Evolutionary conservation across 306 rosid species (phyloP).

Genomic region (Trifolium repens): DNA sequence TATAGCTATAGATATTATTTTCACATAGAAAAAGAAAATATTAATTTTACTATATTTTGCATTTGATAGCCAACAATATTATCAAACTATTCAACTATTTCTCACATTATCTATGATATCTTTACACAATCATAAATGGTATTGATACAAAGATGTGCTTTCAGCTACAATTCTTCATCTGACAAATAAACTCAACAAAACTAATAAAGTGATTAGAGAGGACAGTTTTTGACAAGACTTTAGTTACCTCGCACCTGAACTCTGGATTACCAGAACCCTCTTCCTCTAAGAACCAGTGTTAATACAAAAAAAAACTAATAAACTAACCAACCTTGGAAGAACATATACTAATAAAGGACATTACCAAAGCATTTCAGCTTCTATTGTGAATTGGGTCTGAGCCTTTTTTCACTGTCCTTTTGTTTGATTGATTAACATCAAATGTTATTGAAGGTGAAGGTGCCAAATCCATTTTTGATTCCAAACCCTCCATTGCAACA

Average conservation of each 20-base stretch:
- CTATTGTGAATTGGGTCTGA: conserved; percentile 96
- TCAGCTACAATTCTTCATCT: conserved; percentile 49
- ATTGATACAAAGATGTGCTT: conserved; percentile 48
- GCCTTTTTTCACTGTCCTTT: conserved; percentile 72
- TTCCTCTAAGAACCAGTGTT: too few relatives aligned
- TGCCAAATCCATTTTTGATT: conserved; percentile 58
- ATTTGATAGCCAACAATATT: conserved; percentile 49
- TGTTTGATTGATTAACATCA: conserved; percentile 75
- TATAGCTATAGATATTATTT: neutral
- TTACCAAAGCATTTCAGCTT: conserved; percentile 53
- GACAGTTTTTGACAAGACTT: too few relatives aligned
- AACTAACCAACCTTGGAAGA: conserved; percentile 46
- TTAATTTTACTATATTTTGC: conserved; percentile 50
- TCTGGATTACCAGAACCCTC: too few relatives aligned
- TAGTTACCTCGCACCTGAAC: too few relatives aligned
- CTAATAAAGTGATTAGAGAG: conserved; percentile 1
- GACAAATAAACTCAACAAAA: conserved; percentile 23
- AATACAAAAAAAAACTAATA: conserved; percentile 12
- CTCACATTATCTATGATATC: conserved; percentile 55
- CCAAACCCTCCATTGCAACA: conserved; percentile 59
- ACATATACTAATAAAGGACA: conserved; percentile 15
- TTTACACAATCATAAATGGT: conserved; percentile 47
- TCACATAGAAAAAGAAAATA: conserved; percentile 32
- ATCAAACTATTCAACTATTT: conserved; percentile 56
- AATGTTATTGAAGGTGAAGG: conserved; percentile 70